These are phyloP conservation scores for Babesia ovata DNA, from an alignment of 169 alveolate genomes.

Conservation along the genomic window DNA sequence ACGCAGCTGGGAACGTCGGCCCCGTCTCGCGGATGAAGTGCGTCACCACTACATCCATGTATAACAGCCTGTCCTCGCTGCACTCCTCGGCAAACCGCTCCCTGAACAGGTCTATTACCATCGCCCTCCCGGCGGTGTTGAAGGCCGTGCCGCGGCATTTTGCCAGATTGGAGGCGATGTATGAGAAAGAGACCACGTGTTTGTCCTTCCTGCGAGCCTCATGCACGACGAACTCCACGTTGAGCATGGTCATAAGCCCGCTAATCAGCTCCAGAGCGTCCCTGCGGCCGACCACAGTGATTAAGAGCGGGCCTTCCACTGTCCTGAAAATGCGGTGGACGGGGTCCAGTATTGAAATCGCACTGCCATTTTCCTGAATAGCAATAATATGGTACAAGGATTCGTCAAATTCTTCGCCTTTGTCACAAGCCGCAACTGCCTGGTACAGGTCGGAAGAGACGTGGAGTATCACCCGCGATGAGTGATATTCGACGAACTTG, in stretches of 20 bases:
- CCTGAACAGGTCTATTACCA: slow-evolving; percentile 15
- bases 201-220: neutral
- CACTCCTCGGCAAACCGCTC: neutral
- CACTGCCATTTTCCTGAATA: slow-evolving; percentile 2
- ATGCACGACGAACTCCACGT: slow-evolving; percentile 11
- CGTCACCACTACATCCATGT: slow-evolving; percentile 1
- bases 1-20: neutral
- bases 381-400: slow-evolving; percentile 5
- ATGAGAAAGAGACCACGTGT: neutral
- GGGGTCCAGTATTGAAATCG: slow-evolving; percentile 7
- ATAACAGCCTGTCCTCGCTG: neutral
- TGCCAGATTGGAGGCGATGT: neutral
- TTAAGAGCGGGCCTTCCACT: slow-evolving; percentile 7
- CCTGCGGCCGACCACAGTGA: neutral
- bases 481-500: slow-evolving; percentile 6
- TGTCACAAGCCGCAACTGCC: neutral
- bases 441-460: slow-evolving; percentile 6
- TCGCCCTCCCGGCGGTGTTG: neutral
- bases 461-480: slow-evolving; percentile 1
- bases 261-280: slow-evolving; percentile 7
- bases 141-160: neutral
- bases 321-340: slow-evolving; percentile 10
- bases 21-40: neutral
- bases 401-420: neutral
- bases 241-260: slow-evolving; percentile 25